These are phyloP conservation scores for Davidsoniella neocaledoniae DNA, from an alignment of 2,329 filamentous ascomycete species.

Conservation along the genomic window DNA sequence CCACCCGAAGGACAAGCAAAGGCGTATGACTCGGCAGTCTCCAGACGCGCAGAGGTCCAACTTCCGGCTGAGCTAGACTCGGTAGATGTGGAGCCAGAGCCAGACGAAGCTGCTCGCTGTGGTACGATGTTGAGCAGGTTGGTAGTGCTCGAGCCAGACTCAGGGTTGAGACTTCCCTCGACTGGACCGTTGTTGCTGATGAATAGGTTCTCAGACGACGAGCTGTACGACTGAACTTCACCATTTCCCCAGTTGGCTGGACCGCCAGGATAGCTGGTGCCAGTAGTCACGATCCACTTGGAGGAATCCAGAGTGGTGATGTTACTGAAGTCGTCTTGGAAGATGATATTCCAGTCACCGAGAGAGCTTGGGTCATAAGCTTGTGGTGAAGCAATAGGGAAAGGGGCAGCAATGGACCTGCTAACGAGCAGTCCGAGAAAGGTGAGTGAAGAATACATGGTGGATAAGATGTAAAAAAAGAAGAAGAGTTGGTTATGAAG, in stretches of 20 bases:
- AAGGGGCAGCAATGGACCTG: not conserved
- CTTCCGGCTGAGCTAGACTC: conserved; percentile 15
- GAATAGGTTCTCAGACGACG: conserved; percentile 23
- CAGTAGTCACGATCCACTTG: conserved; percentile 18
- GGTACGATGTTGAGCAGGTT: conserved; percentile 10
- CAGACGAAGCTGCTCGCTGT: not conserved
- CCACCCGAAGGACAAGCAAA: conserved; percentile 21
- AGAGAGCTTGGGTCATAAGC: not conserved
- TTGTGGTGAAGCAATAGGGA: not conserved
- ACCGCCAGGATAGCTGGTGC: conserved; percentile 30
- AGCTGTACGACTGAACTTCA: conserved; percentile 31
- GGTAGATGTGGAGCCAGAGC: not conserved
- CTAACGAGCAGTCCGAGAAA: not conserved
- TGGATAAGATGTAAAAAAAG: not conserved
- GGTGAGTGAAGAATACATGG: not conserved
- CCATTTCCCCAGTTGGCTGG: conserved; percentile 31
- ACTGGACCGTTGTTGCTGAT: conserved; percentile 18
- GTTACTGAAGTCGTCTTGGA: conserved; percentile 18
- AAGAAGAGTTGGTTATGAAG: not conserved
- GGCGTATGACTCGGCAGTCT: conserved; percentile 21
- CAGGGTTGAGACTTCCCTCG: not conserved
- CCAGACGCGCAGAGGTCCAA: conserved; percentile 30
- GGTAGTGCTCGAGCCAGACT: not conserved
- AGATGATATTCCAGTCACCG: conserved; percentile 14
- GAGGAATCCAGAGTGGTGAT: not conserved